Conservation (phyloP, 169 alveolate genomes). For the Babesia divergens region DNA sequence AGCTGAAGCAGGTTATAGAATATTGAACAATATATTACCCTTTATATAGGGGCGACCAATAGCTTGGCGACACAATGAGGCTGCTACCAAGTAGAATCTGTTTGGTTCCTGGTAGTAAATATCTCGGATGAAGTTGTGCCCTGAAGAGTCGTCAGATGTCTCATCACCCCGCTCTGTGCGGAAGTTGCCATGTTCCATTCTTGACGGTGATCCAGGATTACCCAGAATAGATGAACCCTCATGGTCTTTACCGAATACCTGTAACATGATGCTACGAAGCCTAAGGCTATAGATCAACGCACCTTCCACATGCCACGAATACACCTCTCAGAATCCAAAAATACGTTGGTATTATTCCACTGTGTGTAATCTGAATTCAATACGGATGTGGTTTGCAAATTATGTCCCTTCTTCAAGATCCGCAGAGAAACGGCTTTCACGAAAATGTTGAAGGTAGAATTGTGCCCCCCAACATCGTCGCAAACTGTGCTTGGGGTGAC, state of each 20-base stretch:
- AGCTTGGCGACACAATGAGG: slow-evolving; percentile 66
- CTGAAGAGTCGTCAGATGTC: not conserved
- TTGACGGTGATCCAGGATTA: too few species aligned
- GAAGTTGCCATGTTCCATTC: not conserved
- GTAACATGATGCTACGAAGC: too few species aligned
- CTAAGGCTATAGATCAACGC: too few species aligned
- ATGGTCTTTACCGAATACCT: too few species aligned
- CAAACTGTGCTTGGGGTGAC: not conserved
- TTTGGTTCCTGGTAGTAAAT: slow-evolving; percentile 60
- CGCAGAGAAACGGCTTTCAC: slow-evolving; percentile 28
- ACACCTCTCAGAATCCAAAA: not conserved
- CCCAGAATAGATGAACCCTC: too few species aligned
- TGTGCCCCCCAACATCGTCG: slow-evolving; percentile 2
- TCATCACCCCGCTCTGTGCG: not conserved
- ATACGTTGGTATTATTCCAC: not conserved
- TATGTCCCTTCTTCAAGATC: not conserved
- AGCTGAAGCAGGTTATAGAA: slow-evolving; percentile 43
- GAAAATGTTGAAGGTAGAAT: slow-evolving; percentile 9
- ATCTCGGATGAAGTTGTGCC: slow-evolving; percentile 54
- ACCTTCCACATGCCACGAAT: not conserved
- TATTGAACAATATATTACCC: not conserved
- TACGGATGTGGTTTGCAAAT: not conserved
- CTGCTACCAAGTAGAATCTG: slow-evolving; percentile 65
- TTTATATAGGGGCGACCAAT: slow-evolving; percentile 33
- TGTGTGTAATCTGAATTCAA: not conserved